Base-by-base conservation (phyloP, 116 monocot species). In the Thalassia testudinum region DNA sequence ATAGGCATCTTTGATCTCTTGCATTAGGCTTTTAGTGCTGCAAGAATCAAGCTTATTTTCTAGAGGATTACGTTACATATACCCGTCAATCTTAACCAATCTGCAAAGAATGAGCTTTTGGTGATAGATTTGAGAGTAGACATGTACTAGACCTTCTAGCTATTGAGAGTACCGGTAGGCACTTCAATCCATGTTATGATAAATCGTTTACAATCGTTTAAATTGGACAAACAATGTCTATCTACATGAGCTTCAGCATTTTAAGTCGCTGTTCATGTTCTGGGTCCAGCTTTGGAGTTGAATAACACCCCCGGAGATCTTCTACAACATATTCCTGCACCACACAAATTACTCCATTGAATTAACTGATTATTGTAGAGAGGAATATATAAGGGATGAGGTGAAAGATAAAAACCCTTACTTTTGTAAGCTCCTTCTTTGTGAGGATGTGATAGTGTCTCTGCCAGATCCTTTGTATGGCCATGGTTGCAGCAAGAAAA, bases 351-450 rank as follows among this genome's bases (percentile, higher is more conserved):
- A 5, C 10, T 34, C 16, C 21, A 21, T 12, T 18, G n/a, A 47
- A 47, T 26, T 14, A 52, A 21, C 23, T 26, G 5, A 52, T 24
- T 52, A 16, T 45, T 2, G 4, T 2, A 2, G 15, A 45, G 19
- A 22, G 24, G 26, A 21, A 18, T 18, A 49, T 19, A 49, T 10
- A 30, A 16, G 30, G 12, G 7, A 4, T 27, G 5, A 43, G 27
- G 19, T 7, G 43, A 2, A 21, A n/a, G 12, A 37, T 14, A 23
- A 5, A n/a, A 42, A 34, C 22, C 16, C 58, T 53, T 65, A 63
- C 95, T 85, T 95, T 95, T 43, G 95, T 95, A 12, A 95, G 84
- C 70, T 95, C 95, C 65, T 78, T 84, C 63, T 95, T 95, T 5
- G 88, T 85, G 22, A 95, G 88, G 51, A 95, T 95, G 66, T 95